phyloP scores from a whole-genome alignment of 371 early-diverging fungal species.

The Mucor mucedo region DNA sequence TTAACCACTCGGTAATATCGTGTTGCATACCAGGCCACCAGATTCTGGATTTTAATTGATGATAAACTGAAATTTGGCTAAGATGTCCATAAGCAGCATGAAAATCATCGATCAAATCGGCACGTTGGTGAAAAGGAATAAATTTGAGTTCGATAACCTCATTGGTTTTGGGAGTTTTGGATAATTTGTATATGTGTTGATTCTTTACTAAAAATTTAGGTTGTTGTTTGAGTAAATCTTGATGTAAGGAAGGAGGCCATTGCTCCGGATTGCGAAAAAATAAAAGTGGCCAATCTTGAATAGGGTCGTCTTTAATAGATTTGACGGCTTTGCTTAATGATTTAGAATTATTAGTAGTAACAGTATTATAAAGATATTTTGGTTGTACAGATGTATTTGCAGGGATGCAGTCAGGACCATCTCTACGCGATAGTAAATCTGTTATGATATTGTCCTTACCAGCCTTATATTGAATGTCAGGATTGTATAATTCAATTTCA shows the following conservation, averaged over 20 bases:
- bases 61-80: no score
- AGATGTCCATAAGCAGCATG: no score
- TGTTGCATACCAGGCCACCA: conserved; percentile 31
- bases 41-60: neutral
- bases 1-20: neutral
- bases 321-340: neutral
- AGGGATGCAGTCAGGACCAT: neutral
- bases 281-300: conserved; percentile 4
- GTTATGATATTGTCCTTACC: conserved; percentile 28
- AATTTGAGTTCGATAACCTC: neutral
- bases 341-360: neutral
- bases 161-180: no score
- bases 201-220: neutral
- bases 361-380: conserved; percentile 2
- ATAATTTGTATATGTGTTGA: neutral
- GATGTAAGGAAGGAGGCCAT: neutral
- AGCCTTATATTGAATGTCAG: conserved; percentile 31
- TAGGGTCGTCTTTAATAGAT: neutral
- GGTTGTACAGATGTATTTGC: conserved; percentile 1
- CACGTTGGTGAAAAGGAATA: no score
- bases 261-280: neutral
- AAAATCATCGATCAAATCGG: no score
- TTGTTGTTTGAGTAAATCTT: neutral
- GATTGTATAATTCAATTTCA: conserved; percentile 25
- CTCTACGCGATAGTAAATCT: neutral